Evolutionary conservation across 352 stramenopile species (phyloP), one percentile per base, ranked within the genome.

Genomic region (Phytophthora kernoviae): DNA sequence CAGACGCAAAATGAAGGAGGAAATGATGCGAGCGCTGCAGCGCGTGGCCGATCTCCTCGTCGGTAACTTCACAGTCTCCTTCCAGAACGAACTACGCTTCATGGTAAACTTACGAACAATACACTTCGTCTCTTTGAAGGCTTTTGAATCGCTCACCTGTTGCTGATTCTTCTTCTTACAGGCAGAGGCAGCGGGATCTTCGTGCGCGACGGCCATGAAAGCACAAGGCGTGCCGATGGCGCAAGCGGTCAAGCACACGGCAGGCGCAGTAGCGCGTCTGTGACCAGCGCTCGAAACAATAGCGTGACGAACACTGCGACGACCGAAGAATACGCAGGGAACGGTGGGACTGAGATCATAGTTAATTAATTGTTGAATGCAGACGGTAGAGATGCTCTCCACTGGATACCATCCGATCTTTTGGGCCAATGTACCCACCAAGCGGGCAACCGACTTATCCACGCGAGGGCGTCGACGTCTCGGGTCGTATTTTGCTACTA

Each of bases 71-170:
- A 81, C 76, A 0, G 81, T 79, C 26, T 91, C 85, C 10, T 88
- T 94, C 62, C 81, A 94, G 68, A 94, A 94, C 52, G 85, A 94
- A 49, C 67, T 94, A 43, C 85, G 85, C 52, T 91, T 94, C 53
- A 94, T 94, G 85, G 85, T 94, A 43, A 39, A 63, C 4, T 21
- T 15, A 5, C 11, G 5, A 14, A 9, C 1, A 15, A 39, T 39
- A 5, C 11, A 8, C 24, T 6, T 30, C 24, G 6, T 6, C 6
- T 3, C 3, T 20, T 30, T 41, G 1, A n/a, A n/a, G n/a, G n/a
- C n/a, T n/a, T n/a, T n/a, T n/a, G n/a, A n/a, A n/a, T n/a, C n/a
- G n/a, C n/a, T n/a, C n/a, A n/a, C n/a, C n/a, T n/a, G 1, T 7
- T 33, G 12, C 2, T 54, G 45, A 30, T 1, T 27, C 11, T 27